Base-by-base conservation (phyloP, 495 filamentous ascomycete species). In the Penicillium malachiteum region DNA sequence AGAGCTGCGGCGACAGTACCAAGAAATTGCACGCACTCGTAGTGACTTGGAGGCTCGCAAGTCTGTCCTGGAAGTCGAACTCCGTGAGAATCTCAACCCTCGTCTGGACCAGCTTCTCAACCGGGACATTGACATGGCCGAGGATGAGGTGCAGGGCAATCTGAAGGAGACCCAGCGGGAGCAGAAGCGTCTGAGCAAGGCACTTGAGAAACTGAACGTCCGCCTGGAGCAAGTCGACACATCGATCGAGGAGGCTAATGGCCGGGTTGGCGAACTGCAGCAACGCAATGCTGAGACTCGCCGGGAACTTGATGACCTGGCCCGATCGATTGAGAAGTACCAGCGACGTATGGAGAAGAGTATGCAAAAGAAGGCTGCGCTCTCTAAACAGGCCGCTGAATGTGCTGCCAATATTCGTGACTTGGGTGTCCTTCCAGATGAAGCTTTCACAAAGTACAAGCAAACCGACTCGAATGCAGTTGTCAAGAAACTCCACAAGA, bases 331-430 rank as follows among this genome's bases (percentile, higher is more conserved):
- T 52, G 89, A 94, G 64, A 90, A 88, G 54, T 81, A 92, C 50
- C 91, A 96, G 71, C 94, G 96, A 67, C 82, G 83, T 47, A 90
- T 96, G 81, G 93, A 97, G 66, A 94, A 91, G 75, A 90, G 86
- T 62, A 89, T 94, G 71, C 85, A 89, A 51, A 93, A 91, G 74
- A 89, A 89, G 63, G 87, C 90, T 4, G 76, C 90, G 0, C 77
- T 96, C 39, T 84, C 81, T 21, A 82, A 87, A 59, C 86, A 90
- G 64, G 87, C 86, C 6, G 80, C 83, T 2, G 93, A 96, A 63
- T 89, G 88, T 57, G 83, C 84, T 39, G 84, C 88, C 58, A 94
- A 93, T 52, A 97, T 99, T 58, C 86, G 92, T 50, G 91, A 96
- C 59, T 78, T 99, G 7, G 94, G 94, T 61, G 91, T 94, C 26